These are phyloP conservation scores for Naganishia cerealis DNA, from an alignment of 1,284 basidiomycete genomes.

Conservation along the genomic window DNA sequence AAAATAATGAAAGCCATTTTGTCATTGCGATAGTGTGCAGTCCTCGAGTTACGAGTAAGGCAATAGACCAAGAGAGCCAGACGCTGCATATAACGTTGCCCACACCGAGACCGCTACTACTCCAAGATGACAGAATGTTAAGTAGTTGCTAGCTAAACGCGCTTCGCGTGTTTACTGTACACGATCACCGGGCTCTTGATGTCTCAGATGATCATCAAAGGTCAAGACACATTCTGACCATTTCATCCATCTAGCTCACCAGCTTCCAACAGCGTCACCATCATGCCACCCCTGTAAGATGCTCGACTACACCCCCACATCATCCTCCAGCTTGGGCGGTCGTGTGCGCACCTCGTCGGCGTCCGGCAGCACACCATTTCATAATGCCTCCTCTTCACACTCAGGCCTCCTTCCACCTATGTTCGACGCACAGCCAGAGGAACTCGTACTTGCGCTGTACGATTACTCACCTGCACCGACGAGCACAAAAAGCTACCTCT, in stretches of 20 bases:
- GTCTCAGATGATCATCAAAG: too few relatives aligned
- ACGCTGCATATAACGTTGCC: too few relatives aligned
- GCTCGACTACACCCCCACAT: constrained; percentile 1
- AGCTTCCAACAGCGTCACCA: background rate
- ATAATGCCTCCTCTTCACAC: constrained; percentile 11
- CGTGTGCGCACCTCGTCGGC: constrained; percentile 4
- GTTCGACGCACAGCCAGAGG: constrained; percentile 29
- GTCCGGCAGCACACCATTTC: background rate
- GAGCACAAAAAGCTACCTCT: constrained; percentile 61
- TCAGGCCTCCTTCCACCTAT: constrained; percentile 30
- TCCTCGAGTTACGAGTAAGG: too few relatives aligned
- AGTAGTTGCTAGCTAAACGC: too few relatives aligned
- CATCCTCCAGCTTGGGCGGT: constrained; percentile 1
- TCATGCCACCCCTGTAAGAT: background rate
- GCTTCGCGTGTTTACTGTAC: too few relatives aligned
- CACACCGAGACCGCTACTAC: too few relatives aligned
- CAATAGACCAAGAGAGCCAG: too few relatives aligned
- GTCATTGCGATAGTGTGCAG: background rate
- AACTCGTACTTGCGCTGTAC: constrained; percentile 77
- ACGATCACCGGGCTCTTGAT: too few relatives aligned
- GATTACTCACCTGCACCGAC: constrained; percentile 69
- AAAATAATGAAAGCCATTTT: constrained; percentile 29
- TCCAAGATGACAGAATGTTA: too few relatives aligned
- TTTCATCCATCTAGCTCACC: too few relatives aligned
- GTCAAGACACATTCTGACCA: too few relatives aligned